These are phyloP conservation scores for Backusella tarrabulga DNA, from an alignment of 192 early-diverging fungal species.

Conservation along the genomic window DNA sequence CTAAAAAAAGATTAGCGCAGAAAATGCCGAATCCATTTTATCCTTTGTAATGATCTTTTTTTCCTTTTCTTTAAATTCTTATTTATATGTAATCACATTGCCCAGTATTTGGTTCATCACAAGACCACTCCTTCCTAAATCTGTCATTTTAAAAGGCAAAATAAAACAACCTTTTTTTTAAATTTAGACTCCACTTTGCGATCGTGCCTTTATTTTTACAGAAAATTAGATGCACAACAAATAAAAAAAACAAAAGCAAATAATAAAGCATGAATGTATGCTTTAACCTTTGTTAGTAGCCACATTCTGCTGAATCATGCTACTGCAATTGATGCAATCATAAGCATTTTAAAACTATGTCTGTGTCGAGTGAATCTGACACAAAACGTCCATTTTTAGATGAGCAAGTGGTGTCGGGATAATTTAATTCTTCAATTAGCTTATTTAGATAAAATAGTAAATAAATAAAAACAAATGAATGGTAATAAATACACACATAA, in stretches of 20 bases:
- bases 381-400: background rate
- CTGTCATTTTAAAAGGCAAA: background rate
- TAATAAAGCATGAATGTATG: background rate
- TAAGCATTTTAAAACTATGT: background rate
- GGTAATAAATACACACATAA: background rate
- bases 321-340: background rate
- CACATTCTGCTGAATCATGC: background rate
- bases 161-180: background rate
- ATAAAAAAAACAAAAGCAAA: background rate
- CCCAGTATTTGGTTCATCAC: background rate
- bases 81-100: background rate
- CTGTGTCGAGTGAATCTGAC: background rate
- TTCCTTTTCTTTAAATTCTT: background rate
- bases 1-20: background rate
- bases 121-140: background rate
- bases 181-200: background rate
- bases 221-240: background rate
- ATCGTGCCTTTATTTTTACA: background rate
- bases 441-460: background rate
- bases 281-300: background rate
- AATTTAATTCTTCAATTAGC: background rate
- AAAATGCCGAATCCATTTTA: background rate
- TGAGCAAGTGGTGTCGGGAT: background rate
- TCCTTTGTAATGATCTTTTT: background rate
- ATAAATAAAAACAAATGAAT: background rate